These are phyloP conservation scores for Petrea volubilis DNA, from an alignment of 257 asterid species.

Conservation along the genomic window DNA sequence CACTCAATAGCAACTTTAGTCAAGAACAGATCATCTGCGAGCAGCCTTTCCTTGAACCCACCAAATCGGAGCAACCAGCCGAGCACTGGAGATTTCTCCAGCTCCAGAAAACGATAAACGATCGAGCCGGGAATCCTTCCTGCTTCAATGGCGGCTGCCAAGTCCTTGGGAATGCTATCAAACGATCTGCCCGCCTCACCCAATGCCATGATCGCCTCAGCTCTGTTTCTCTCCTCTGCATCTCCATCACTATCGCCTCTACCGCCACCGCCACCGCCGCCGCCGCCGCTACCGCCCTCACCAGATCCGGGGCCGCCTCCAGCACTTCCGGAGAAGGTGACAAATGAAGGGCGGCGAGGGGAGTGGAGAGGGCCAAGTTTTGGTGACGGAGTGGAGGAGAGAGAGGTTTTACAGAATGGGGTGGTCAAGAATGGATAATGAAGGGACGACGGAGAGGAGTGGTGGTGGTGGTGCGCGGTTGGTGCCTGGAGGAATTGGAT, in stretches of 20 bases:
- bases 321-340: slow-evolving; percentile 35
- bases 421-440: slow-evolving; percentile 27
- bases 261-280: slow-evolving; percentile 28
- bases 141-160: slow-evolving; percentile 75
- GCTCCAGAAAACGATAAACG: slow-evolving; percentile 60
- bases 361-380: slow-evolving; percentile 27
- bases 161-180: slow-evolving; percentile 82
- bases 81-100: slow-evolving; percentile 67
- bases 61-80: slow-evolving; percentile 77
- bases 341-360: slow-evolving; percentile 38
- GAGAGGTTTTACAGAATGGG: slow-evolving; percentile 12
- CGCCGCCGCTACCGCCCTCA: slow-evolving; percentile 30
- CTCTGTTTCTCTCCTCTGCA: slow-evolving; percentile 69
- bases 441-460: slow-evolving; percentile 25
- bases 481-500: slow-evolving; percentile 28
- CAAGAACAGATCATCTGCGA: slow-evolving; percentile 94
- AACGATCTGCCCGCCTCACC: slow-evolving; percentile 72
- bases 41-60: slow-evolving; percentile 88
- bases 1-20: slow-evolving; percentile 97
- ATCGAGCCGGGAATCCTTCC: slow-evolving; percentile 82
- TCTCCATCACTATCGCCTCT: slow-evolving; percentile 46
- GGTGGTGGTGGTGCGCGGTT: slow-evolving; percentile 13
- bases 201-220: slow-evolving; percentile 79
- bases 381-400: slow-evolving; percentile 27
- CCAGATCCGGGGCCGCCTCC: slow-evolving; percentile 36